Evolutionary conservation across 805 yeast genomes (phyloP).

Genomic region (Metschnikowia chrysomelidarum): DNA sequence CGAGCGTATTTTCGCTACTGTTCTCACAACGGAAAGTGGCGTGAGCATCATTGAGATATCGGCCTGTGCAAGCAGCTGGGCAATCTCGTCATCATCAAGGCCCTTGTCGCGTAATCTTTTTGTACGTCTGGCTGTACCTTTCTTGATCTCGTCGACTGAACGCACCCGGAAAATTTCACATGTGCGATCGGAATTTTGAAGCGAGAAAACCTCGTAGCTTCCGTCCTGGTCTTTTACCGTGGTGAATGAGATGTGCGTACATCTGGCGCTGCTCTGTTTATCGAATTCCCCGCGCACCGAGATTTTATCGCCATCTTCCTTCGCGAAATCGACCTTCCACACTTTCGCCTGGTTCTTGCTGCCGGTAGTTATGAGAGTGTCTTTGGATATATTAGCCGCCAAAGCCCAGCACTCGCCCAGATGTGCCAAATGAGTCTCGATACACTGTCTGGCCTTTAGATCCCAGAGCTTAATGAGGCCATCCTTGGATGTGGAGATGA

Average conservation of each 20-base stretch:
- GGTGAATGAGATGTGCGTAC: conserved; percentile 56
- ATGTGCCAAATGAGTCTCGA: conserved; percentile 94
- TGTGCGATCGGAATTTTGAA: conserved; percentile 79
- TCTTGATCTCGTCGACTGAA: conserved; percentile 69
- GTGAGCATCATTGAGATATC: conserved; percentile 59
- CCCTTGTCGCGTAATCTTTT: conserved; percentile 78
- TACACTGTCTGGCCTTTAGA: conserved; percentile 78
- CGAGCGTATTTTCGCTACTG: conserved; percentile 60
- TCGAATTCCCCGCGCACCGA: conserved; percentile 63
- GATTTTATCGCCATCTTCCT: conserved; percentile 49
- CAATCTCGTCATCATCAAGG: conserved; percentile 54
- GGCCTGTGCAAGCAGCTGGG: conserved; percentile 39
- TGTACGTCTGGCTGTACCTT: conserved; percentile 73
- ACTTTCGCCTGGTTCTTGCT: conserved; percentile 78
- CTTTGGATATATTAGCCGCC: conserved; percentile 44
- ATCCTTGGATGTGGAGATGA: conserved; percentile 80
- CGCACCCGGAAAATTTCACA: conserved; percentile 79
- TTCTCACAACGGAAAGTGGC: conserved; percentile 66
- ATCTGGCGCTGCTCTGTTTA: conserved; percentile 74
- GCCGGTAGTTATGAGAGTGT: conserved; percentile 66
- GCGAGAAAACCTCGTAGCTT: conserved; percentile 51
- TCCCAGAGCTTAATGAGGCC: conserved; percentile 95
- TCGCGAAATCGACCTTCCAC: conserved; percentile 67
- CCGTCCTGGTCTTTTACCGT: conserved; percentile 25
- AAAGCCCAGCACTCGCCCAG: conserved; percentile 92